phyloP scores from a whole-genome alignment of 2,329 filamentous ascomycete species.

The Zymoseptoria crescenta region DNA sequence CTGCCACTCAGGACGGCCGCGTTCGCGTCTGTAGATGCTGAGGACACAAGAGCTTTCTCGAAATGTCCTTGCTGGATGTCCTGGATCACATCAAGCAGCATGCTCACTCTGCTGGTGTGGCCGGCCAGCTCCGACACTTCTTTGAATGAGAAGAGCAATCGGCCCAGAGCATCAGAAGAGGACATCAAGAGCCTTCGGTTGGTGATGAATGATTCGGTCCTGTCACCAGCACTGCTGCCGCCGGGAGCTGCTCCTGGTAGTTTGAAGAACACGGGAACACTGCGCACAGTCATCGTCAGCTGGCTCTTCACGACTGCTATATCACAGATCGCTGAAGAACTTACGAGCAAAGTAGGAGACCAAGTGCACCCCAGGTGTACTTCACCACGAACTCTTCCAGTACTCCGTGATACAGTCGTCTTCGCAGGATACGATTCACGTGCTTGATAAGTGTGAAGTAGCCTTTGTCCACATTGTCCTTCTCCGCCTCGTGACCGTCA shows the following conservation, averaged over 20 bases:
- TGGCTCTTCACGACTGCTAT: neutral
- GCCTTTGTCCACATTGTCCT: slow-evolving; percentile 92
- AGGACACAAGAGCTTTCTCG: slow-evolving; percentile 92
- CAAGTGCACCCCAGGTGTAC: slow-evolving; percentile 96
- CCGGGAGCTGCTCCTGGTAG: slow-evolving; percentile 30
- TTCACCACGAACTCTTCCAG: slow-evolving; percentile 99
- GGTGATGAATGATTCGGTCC: slow-evolving; percentile 66
- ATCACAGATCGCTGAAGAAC: neutral
- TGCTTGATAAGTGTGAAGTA: slow-evolving; percentile 99
- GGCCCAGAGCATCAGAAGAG: slow-evolving; percentile 89
- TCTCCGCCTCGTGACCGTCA: slow-evolving; percentile 84
- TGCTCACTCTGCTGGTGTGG: slow-evolving; percentile 86
- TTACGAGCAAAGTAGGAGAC: slow-evolving; percentile 74
- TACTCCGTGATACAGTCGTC: slow-evolving; percentile 92
- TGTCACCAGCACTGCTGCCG: slow-evolving; percentile 16
- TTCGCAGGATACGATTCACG: slow-evolving; percentile 86
- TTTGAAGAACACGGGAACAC: slow-evolving; percentile 87
- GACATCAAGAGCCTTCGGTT: slow-evolving; percentile 87
- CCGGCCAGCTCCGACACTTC: slow-evolving; percentile 94
- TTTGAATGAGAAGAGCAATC: slow-evolving; percentile 96
- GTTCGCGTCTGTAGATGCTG: slow-evolving; percentile 72
- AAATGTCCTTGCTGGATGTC: slow-evolving; percentile 86
- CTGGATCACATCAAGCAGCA: slow-evolving; percentile 85
- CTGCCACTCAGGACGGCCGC: slow-evolving; percentile 74
- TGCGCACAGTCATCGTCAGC: neutral